Base-by-base conservation (phyloP, 805 yeast genomes). In the Nakazawaea anatomiae region DNA sequence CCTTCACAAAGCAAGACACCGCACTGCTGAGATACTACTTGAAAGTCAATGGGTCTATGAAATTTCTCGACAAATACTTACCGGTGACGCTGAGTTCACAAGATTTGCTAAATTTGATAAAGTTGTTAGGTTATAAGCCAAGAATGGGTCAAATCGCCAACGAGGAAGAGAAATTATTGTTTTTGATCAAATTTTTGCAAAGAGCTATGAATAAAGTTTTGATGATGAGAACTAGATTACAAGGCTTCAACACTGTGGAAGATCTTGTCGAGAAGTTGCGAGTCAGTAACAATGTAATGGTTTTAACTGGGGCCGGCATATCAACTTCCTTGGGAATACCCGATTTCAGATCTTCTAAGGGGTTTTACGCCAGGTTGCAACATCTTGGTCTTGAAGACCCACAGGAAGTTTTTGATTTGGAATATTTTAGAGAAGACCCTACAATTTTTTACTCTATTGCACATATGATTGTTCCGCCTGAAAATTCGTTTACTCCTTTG, bases 241-340 rank as follows among this genome's bases (percentile, higher is more conserved):
- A 76, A 2, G 65, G 72, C 48, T 79, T 86, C 56, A 67, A 72
- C 48, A 79, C 85, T 0, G 58, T 88, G 2, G 85, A 82, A 9
- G 80, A 83, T 53, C 80, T 85, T 1, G 65, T 79, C 2, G 71
- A 69, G 1, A 76, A 77, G 38, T 71, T 91, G 27, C 56, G 70
- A n/a, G 69, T 68, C 6, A 79, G 94, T 0, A 61, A 74, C 11
- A 83, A 80, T 40, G 75, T 90, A 9, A 60, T 91, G 52, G 90
- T 90, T 0, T 64, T 90, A 27, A 88, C 96, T 0, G 97, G 97
- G 12, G 97, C 97, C 0, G 97, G 97, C 28, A 89, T 90, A 50
- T 87, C 95, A 36, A 94, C 91, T 49, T 85, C 87, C 31, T 89
- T 96, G 1, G 97, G 97, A 4, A 90, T 89, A 39, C 96, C 96